Conservation (phyloP, 2,329 filamentous ascomycete species). For the Penicillium paneum region DNA sequence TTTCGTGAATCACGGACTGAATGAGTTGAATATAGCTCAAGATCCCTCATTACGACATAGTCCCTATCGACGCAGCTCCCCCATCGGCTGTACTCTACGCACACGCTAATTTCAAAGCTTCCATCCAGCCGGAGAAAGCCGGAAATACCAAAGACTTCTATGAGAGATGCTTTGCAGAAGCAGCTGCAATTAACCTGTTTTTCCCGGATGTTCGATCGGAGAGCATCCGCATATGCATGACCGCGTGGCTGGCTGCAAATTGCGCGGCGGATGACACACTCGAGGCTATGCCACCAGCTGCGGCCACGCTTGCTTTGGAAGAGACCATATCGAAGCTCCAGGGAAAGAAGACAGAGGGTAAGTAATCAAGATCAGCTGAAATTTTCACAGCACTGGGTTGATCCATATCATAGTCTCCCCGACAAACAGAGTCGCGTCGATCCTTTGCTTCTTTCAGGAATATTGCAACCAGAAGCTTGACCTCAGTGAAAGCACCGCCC, state of each 20-base stretch:
- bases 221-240: neutral
- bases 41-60: conserved; percentile 1
- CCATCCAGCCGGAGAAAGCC: neutral
- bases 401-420: neutral
- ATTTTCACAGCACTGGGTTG: neutral
- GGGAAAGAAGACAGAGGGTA: neutral
- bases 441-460: neutral
- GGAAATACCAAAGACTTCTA: conserved; percentile 1
- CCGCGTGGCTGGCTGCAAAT: conserved; percentile 3
- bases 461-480: neutral
- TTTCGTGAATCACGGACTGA: neutral
- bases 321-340: neutral
- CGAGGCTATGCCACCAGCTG: neutral
- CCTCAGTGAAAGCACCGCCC: neutral
- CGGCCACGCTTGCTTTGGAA: neutral
- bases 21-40: neutral
- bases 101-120: neutral
- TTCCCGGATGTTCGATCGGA: conserved; percentile 2
- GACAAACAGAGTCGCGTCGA: neutral
- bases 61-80: neutral
- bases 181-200: neutral
- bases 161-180: conserved; percentile 1
- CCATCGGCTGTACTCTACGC: neutral
- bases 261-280: conserved; percentile 2
- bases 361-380: neutral